Evolutionary conservation across 768 basidiomycete species (phyloP).

Genomic region (Rhodocollybia butyracea): DNA sequence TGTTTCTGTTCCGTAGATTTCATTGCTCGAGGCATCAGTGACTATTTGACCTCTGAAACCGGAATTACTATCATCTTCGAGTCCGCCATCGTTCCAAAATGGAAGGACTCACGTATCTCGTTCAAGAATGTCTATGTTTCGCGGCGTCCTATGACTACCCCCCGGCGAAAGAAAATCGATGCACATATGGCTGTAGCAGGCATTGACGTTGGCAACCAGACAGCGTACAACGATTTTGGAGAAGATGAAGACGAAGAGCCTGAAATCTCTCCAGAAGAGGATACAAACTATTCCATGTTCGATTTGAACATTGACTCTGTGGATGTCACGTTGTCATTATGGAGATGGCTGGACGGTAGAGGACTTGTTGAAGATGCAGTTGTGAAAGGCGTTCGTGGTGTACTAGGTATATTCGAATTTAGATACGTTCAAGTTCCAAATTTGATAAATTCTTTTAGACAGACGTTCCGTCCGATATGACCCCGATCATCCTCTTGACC

Average conservation of each 20-base stretch:
- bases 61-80: constrained; percentile 96
- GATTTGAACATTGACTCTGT: constrained; percentile 93
- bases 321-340: constrained; percentile 89
- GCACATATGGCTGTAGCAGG: constrained; percentile 60
- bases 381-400: constrained; percentile 91
- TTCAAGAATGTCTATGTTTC: constrained; percentile 97
- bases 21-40: constrained; percentile 83
- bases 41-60: constrained; percentile 90
- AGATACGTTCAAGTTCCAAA: background rate
- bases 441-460: constrained; percentile 39
- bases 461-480: constrained; percentile 86
- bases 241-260: constrained; percentile 55
- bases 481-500: constrained; percentile 75
- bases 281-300: constrained; percentile 83
- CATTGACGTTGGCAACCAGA: constrained; percentile 77
- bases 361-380: constrained; percentile 89
- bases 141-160: constrained; percentile 51
- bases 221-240: constrained; percentile 56
- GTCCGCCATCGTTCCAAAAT: constrained; percentile 96
- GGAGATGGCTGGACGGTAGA: constrained; percentile 94
- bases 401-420: constrained; percentile 60
- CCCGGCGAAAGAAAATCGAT: constrained; percentile 19
- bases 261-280: constrained; percentile 38
- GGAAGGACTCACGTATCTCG: constrained; percentile 93
- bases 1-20: constrained; percentile 64